These are phyloP conservation scores for Cryphonectria japonica DNA, from an alignment of 2,329 filamentous ascomycete genomes.

Conservation along the genomic window DNA sequence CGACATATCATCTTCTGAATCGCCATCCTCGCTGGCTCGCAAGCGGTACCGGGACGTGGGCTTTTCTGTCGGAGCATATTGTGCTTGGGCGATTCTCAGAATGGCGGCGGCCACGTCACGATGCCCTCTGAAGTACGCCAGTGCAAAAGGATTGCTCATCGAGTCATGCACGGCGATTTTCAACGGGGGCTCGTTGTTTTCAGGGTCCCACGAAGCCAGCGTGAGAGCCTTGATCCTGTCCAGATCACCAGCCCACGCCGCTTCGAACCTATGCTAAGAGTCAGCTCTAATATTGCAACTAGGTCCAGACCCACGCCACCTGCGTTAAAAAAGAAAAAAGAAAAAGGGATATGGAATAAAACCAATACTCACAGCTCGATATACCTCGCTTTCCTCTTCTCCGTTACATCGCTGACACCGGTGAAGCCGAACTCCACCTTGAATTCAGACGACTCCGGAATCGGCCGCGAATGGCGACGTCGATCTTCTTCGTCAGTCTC, in stretches of 20 bases:
- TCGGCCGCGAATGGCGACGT: constrained; percentile 6
- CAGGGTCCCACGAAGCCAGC: constrained; percentile 59
- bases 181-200: constrained; percentile 61
- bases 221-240: constrained; percentile 68
- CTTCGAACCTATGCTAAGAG: constrained; percentile 61
- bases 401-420: constrained; percentile 58
- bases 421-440: constrained; percentile 55
- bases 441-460: constrained; percentile 45
- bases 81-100: constrained; percentile 70
- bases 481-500: constrained; percentile 32
- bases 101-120: constrained; percentile 65
- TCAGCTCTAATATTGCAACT: constrained; percentile 31
- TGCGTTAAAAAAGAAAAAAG: not conserved
- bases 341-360: not conserved
- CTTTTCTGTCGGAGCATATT: constrained; percentile 64
- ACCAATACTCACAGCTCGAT: constrained; percentile 57
- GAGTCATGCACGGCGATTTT: constrained; percentile 64
- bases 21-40: constrained; percentile 41
- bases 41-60: constrained; percentile 56
- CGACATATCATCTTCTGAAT: constrained; percentile 39
- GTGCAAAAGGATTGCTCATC: constrained; percentile 60
- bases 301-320: not conserved
- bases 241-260: constrained; percentile 72
- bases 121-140: constrained; percentile 71
- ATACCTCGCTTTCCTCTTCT: constrained; percentile 61